phyloP scores from a whole-genome alignment of 176 grass and related monocot species.

The Canna indica region DNA sequence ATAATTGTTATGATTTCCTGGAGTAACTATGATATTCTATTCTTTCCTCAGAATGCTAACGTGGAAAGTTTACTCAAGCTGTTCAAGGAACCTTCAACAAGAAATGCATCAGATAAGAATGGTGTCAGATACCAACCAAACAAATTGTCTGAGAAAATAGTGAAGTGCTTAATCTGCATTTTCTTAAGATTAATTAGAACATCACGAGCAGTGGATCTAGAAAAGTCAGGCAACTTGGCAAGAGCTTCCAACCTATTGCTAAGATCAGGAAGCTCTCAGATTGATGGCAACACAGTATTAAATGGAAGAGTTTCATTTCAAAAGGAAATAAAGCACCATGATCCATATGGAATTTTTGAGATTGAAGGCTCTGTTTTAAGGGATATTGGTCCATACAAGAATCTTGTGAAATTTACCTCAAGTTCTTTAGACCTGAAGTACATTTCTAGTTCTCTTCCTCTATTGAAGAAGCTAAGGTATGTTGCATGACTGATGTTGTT shows the following conservation, averaged over 20 bases:
- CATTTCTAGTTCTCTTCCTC: slow-evolving; percentile 48
- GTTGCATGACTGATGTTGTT: not conserved
- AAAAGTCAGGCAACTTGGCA: slow-evolving; percentile 37
- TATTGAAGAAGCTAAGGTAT: slow-evolving; percentile 65
- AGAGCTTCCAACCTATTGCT: slow-evolving; percentile 29
- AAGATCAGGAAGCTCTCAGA: slow-evolving; percentile 35
- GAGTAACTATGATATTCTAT: not conserved
- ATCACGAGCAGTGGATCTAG: slow-evolving; percentile 40
- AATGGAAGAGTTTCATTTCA: slow-evolving; percentile 2
- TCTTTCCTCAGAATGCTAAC: not conserved
- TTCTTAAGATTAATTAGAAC: slow-evolving; percentile 71
- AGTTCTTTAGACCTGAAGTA: slow-evolving; percentile 41
- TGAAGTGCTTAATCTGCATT: slow-evolving; percentile 75
- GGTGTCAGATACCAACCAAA: slow-evolving; percentile 35
- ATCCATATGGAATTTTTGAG: slow-evolving; percentile 66
- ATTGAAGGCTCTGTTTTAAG: slow-evolving; percentile 55
- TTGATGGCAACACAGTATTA: slow-evolving; percentile 20
- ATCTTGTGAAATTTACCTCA: slow-evolving; percentile 70
- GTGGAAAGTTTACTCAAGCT: slow-evolving; percentile 19
- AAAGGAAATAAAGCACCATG: slow-evolving; percentile 45
- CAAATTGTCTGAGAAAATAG: slow-evolving; percentile 89
- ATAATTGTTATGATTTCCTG: not conserved
- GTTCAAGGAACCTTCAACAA: slow-evolving; percentile 24
- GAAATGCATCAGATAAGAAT: slow-evolving; percentile 14
- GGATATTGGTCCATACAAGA: slow-evolving; percentile 89